These are phyloP conservation scores for Colletotrichum somersetense DNA, from an alignment of 2,329 filamentous ascomycete species.

Conservation along the genomic window DNA sequence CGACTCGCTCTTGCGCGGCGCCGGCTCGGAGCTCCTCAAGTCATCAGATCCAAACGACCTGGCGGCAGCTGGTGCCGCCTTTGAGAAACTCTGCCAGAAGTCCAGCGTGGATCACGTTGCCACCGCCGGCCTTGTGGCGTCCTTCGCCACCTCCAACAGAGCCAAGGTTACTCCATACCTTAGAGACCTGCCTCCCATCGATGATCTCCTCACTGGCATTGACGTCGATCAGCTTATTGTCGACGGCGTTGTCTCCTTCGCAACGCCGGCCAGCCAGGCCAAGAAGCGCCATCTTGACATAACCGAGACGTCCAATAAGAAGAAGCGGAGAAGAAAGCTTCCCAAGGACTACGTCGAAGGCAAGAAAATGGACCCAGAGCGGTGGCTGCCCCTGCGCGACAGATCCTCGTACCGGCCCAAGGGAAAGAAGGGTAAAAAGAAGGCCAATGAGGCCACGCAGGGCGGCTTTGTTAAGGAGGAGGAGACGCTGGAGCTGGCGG, in stretches of 20 bases:
- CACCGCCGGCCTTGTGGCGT: conserved; percentile 87
- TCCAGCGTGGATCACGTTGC: conserved; percentile 77
- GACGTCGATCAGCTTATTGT: conserved; percentile 73
- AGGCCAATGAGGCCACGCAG: conserved; percentile 82
- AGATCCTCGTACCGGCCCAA: conserved; percentile 90
- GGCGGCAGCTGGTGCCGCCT: conserved; percentile 80
- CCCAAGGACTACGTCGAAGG: conserved; percentile 81
- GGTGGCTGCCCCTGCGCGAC: conserved; percentile 93
- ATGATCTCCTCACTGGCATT: conserved; percentile 70
- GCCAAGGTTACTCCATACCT: conserved; percentile 67
- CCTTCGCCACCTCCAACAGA: conserved; percentile 74
- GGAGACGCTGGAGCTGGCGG: conserved; percentile 73
- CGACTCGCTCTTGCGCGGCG: conserved; percentile 80
- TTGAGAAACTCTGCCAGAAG: conserved; percentile 76
- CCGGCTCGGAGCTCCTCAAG: conserved; percentile 84
- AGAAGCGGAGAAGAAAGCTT: conserved; percentile 72
- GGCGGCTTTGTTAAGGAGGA: conserved; percentile 85
- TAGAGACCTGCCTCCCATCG: conserved; percentile 70
- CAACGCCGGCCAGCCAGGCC: conserved; percentile 53
- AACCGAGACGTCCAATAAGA: conserved; percentile 47
- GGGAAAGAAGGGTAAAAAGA: conserved; percentile 92
- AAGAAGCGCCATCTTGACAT: conserved; percentile 62
- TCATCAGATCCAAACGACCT: conserved; percentile 79
- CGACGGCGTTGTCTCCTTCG: conserved; percentile 71
- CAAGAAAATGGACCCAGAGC: conserved; percentile 88